Evolutionary conservation across 768 basidiomycete genomes (phyloP), one percentile per base, ranked within the genome.

Genomic region (Gloeopeniophorella convolvens): DNA sequence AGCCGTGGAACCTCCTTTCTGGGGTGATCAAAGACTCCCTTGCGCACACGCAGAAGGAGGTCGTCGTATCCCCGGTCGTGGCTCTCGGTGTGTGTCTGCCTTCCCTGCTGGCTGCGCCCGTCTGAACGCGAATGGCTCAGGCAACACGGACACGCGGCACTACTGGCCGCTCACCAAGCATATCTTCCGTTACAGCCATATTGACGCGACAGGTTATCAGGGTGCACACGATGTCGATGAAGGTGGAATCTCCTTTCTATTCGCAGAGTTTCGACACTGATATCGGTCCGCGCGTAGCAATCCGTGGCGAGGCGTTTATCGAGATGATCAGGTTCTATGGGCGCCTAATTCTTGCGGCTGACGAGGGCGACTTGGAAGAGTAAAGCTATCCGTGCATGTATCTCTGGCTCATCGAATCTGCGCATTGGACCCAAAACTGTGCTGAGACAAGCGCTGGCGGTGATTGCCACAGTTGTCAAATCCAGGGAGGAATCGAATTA

Each of bases 141-240:
- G n/a, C n/a, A n/a, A n/a, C 28, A 20, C 53, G 72, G 75, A 76
- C 47, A 76, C 74, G 13, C 60, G 60, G 16, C 68, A 61, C 53
- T 76, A 77, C 58, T 75, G 75, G 74, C 64, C 67, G 43, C 58
- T 71, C 13, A 65, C 65, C 1, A 54, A 50, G 44, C 83, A 85
- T 56, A 87, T 89, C 54, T 87, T 85, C 74, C 78, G 86, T 16
- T 89, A 87, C 60, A 64, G 64, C 15, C 72, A 72, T 55, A 50
- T 54, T 13, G 59, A 55, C 30, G 44, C 27, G 18, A 20, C 30
- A 26, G 62, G 60, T 42, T 70, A 62, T 49, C 76, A 78, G 50
- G 63, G 64, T 11, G 73, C 34, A 10, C 51, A 53, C 31, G 50
- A 72, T 50, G 63, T 61, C 16, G 67, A 67, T 42, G 70, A 53